Conservation (phyloP, 139 green algal genomes). For the Asterochloris erici region DNA sequence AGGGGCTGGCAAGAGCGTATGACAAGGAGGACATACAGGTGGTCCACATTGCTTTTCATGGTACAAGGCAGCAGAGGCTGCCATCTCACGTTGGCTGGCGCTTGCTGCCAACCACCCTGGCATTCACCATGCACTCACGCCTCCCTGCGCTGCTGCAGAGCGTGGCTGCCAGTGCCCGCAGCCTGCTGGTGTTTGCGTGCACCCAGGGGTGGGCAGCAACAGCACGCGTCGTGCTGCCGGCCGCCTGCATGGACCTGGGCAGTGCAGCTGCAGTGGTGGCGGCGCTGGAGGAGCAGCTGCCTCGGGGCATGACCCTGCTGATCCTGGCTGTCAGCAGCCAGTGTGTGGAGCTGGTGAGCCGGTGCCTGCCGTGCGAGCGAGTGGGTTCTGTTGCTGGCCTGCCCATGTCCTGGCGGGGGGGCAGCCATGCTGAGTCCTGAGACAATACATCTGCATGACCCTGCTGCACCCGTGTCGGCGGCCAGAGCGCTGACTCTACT, state of each 20-base stretch:
- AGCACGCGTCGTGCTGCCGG: conserved; percentile 23
- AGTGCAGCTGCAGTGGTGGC: conserved; percentile 18
- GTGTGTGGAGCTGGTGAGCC: conserved; percentile 25
- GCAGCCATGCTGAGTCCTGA: too few species aligned
- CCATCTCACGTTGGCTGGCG: background rate
- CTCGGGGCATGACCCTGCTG: conserved; percentile 34
- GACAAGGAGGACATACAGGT: background rate
- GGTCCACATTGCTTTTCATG: too few species aligned
- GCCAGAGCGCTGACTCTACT: background rate
- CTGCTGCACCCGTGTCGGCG: background rate
- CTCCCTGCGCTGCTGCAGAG: background rate
- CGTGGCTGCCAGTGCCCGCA: conserved; percentile 14
- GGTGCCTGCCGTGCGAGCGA: background rate
- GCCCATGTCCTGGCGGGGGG: background rate
- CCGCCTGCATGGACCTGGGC: background rate
- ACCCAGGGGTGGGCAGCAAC: conserved; percentile 29
- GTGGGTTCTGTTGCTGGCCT: background rate
- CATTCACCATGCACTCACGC: background rate
- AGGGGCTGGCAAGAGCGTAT: background rate
- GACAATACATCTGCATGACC: background rate
- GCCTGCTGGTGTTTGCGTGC: conserved; percentile 24
- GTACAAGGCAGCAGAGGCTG: background rate
- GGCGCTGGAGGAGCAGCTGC: conserved; percentile 10
- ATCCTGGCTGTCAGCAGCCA: conserved; percentile 38
- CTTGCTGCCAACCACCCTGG: too few species aligned